phyloP scores from a whole-genome alignment of 306 rosid genomes.

The Cicer bijugum region DNA sequence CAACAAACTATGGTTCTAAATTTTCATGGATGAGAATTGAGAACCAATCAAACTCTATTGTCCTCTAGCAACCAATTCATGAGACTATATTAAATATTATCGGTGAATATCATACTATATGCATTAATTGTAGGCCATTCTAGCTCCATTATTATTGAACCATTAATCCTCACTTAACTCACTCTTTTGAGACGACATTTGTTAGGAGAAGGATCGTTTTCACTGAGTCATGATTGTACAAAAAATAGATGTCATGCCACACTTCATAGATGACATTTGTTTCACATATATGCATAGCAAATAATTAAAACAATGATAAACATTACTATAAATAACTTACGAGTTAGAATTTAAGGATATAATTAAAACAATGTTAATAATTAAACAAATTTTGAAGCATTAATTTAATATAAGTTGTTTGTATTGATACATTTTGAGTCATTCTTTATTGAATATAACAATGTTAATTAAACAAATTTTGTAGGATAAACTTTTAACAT shows the following conservation, averaged over 20 bases:
- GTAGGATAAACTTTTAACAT: no score
- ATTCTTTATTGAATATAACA: no score
- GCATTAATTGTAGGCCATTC: slow-evolving; percentile 45
- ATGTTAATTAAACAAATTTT: no score
- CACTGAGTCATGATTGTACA: slow-evolving; percentile 28
- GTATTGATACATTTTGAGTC: no score
- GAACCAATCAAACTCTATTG: slow-evolving; percentile 21
- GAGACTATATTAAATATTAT: not conserved
- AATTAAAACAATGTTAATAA: no score
- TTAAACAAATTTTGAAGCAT: no score
- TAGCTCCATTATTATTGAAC: slow-evolving; percentile 37
- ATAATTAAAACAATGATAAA: not conserved
- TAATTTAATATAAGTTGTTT: no score
- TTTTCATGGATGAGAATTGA: slow-evolving; percentile 47
- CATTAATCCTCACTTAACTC: slow-evolving; percentile 23
- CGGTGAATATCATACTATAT: slow-evolving; percentile 3
- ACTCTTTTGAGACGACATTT: slow-evolving; percentile 25
- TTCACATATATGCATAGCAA: not conserved
- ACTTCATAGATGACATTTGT: slow-evolving; percentile 5
- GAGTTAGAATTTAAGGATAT: no score
- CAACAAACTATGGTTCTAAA: slow-evolving; percentile 41
- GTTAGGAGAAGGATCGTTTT: slow-evolving; percentile 50
- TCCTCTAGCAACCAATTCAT: slow-evolving; percentile 34
- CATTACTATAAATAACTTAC: no score
- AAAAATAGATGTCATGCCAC: not conserved